These are phyloP conservation scores for Fusarium tuaranense DNA, from an alignment of 2,329 filamentous ascomycete species.

Conservation along the genomic window DNA sequence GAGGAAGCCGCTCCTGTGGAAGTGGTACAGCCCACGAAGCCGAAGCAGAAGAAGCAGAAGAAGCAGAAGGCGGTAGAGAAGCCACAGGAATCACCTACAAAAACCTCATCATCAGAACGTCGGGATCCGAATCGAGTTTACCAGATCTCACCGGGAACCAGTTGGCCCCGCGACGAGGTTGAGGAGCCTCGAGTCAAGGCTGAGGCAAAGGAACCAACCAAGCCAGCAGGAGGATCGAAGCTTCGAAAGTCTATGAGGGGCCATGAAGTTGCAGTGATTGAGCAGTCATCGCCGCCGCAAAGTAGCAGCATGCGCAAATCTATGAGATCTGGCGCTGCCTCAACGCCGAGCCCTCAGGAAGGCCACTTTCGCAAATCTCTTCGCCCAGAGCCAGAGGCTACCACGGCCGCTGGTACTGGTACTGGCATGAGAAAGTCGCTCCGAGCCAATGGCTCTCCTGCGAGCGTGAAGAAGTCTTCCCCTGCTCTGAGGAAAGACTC, in stretches of 20 bases:
- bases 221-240: slow-evolving; percentile 29
- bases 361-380: slow-evolving; percentile 39
- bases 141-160: slow-evolving; percentile 53
- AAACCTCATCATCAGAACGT: slow-evolving; percentile 21
- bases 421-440: slow-evolving; percentile 42
- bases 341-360: slow-evolving; percentile 13
- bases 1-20: slow-evolving; percentile 55
- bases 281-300: slow-evolving; percentile 24
- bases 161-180: slow-evolving; percentile 40
- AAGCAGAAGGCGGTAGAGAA: slow-evolving; percentile 45
- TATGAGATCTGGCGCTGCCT: slow-evolving; percentile 42
- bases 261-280: slow-evolving; percentile 36
- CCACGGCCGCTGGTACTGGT: slow-evolving; percentile 5
- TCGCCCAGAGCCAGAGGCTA: slow-evolving; percentile 29
- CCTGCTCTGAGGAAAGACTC: slow-evolving; percentile 13
- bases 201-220: slow-evolving; percentile 1
- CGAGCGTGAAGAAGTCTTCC: slow-evolving; percentile 10
- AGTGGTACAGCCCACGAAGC: slow-evolving; percentile 31
- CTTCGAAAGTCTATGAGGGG: slow-evolving; percentile 63
- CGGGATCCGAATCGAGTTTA: slow-evolving; percentile 47
- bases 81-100: slow-evolving; percentile 3
- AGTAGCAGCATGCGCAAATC: slow-evolving; percentile 49
- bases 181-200: slow-evolving; percentile 12
- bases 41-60: slow-evolving; percentile 51
- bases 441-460: slow-evolving; percentile 27